Evolutionary conservation across 169 alveolate species (phyloP), one percentile per base, ranked within the genome.

Genomic region (Perkinsus marinus): DNA sequence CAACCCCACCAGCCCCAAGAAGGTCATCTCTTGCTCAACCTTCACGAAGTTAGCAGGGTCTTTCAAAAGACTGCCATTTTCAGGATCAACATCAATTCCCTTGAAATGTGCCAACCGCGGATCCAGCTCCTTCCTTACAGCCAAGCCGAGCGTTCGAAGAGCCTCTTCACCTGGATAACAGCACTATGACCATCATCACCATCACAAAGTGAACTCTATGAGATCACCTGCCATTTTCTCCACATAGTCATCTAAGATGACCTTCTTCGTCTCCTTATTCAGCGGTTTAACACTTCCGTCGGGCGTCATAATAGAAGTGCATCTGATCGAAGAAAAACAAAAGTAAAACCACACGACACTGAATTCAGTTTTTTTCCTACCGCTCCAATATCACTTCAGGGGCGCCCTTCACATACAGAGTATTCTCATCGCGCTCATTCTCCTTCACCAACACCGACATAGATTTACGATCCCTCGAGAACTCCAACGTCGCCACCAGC

Each of bases 321-420:
- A 94, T 43, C 97, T 92, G 68, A 57, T 3, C 47, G 38, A 10
- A 0, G 37, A 36, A 7, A 38, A 16, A 30, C 26, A 39, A 34
- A 37, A 22, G 16, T 30, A 37, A 90, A 26, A 30, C n/a, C 30
- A 41, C 41, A 41, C 34, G 16, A 36, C 68, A 7, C 22, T 0
- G 69, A 0, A 39, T 30, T 0, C 93, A 92, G 43, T 41, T 16
- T 47, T 89, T 79, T 22, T 26, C 90, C 92, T 94, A 93, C 94
- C 94, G 39, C 39, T 97, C 99, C 39, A 98, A 92, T 26, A 99
- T 96, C 92, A 97, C 95, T 94, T 99, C 99, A 16, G 99, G 99
- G 16, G 99, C 99, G 13, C 99, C 99, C 96, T 99, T 99, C 68
- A 98, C 97, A 93, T 97, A 98, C 38, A 98, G 93, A 7, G 94